A percentile compares a stretch with the other conserved stretches of the same genome.
phyloP scores from a whole-genome alignment of 1,284 basidiomycete genomes.

The Meira miltonrushii region DNA sequence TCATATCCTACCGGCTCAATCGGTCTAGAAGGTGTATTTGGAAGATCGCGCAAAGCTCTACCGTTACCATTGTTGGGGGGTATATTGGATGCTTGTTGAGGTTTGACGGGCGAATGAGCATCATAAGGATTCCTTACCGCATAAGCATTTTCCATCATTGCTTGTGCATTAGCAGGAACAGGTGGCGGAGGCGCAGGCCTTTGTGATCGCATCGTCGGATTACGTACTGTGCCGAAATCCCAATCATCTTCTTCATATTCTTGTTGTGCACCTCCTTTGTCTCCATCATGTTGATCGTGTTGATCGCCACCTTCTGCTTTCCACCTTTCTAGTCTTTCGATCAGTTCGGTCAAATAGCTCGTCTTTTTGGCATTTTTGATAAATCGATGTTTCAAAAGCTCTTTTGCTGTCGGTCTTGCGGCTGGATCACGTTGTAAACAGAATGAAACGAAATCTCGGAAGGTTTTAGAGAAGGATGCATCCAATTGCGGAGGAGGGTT shows the following conservation, averaged over 20 bases:
- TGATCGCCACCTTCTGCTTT: slow-evolving; percentile 62
- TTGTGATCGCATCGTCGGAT: slow-evolving; percentile 19
- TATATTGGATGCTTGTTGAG: not conserved
- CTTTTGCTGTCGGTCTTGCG: slow-evolving; percentile 85
- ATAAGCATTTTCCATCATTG: no score
- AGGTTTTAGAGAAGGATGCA: slow-evolving; percentile 79
- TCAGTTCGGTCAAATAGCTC: slow-evolving; percentile 85
- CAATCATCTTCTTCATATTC: slow-evolving; percentile 28
- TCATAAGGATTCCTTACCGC: no score
- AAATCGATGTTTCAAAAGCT: slow-evolving; percentile 92
- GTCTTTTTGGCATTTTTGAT: slow-evolving; percentile 90
- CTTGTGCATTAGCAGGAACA: no score
- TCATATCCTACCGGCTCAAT: slow-evolving; percentile 8
- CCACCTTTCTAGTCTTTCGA: slow-evolving; percentile 90
- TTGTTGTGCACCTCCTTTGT: slow-evolving; percentile 5
- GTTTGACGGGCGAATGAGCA: no score
- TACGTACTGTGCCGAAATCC: slow-evolving; percentile 45
- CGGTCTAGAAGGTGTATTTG: slow-evolving; percentile 2
- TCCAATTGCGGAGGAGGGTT: slow-evolving; percentile 88
- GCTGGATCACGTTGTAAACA: slow-evolving; percentile 91
- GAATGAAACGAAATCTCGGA: slow-evolving; percentile 85
- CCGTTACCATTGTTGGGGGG: slow-evolving; percentile 11
- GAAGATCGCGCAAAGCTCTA: slow-evolving; percentile 14
- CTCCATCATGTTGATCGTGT: slow-evolving; percentile 34
- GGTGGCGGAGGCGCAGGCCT: no score